Base-by-base conservation (phyloP, 768 basidiomycete genomes). In the Royoungia palumana region DNA sequence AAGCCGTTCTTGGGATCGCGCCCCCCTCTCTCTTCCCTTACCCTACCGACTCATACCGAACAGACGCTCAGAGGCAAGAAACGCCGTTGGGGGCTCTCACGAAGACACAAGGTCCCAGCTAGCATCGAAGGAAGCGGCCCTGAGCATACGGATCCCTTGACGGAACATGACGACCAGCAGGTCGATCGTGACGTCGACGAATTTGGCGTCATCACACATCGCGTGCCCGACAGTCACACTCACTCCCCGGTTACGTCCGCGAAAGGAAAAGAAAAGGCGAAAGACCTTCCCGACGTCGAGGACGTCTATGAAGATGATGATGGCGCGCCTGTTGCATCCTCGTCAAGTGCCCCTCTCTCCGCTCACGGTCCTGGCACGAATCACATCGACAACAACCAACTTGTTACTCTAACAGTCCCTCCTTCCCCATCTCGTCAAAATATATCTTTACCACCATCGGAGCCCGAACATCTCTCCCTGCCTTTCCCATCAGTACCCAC, bases 231-330 rank as follows among this genome's bases (percentile, higher is more conserved):
- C 51, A 54, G 54, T 48, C 63, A 59, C 60, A 49, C 21, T 54
- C 51, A 65, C 54, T 59, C 63, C 24, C 54, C 54, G 45, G 46
- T 44, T 46, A 27, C 51, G 25, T 53, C 54, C 46, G 44, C 54
- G 27, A 73, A 74, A 57, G 71, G 70, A 48, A 71, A 74, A 51
- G 70, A 67, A 50, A 71, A 69, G 56, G 66, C 58, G 51, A 56
- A 46, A 17, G 68, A 64, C 17, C 21, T 44, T 28, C 6, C 35
- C 20, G 44, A 47, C 42, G 13, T 45, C 10, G 49, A 53, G 35
- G 51, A 50, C 44, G 45, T 35, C 32, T 19, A 37, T 17, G 36
- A 46, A n/a, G 39, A 39, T 21, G 28, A 54, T 36, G 35, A 41
- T 36, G 9, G 24, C 5, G 12, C 13, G 10, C 48, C 42, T 34